These are phyloP conservation scores for Cruciata laevipes DNA, from an alignment of 257 asterid species.

Conservation along the genomic window DNA sequence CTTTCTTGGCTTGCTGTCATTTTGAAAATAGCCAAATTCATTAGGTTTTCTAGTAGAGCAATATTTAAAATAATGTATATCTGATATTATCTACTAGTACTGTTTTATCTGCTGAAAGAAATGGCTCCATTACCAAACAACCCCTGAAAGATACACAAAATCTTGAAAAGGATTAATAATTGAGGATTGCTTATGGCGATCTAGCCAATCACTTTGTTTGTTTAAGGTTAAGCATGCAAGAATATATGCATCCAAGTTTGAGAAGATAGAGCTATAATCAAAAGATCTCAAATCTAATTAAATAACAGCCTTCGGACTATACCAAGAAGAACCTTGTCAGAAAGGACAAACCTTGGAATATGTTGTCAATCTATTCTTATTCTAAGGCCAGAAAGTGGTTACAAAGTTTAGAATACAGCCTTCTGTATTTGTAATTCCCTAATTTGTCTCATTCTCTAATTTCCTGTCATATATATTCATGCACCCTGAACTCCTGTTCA, in stretches of 20 bases:
- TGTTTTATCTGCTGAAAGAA: not conserved
- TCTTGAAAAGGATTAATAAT: too few relatives aligned
- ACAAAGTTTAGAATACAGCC: constrained; percentile 15
- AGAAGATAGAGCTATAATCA: not conserved
- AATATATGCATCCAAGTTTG: not conserved
- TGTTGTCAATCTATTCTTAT: not conserved
- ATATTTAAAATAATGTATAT: not conserved
- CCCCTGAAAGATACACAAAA: not conserved
- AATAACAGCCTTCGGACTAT: not conserved
- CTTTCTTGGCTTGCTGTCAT: not conserved
- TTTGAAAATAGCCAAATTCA: not conserved
- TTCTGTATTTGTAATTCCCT: constrained; percentile 7
- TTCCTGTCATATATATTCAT: constrained; percentile 9
- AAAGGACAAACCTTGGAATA: constrained; percentile 14
- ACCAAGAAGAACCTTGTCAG: constrained; percentile 9
- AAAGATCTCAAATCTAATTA: not conserved
- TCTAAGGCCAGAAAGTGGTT: not conserved
- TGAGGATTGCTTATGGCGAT: too few relatives aligned
- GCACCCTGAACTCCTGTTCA: not conserved
- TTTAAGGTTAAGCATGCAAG: not conserved
- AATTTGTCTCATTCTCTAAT: constrained; percentile 13
- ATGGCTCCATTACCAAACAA: not conserved
- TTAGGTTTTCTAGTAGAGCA: not conserved
- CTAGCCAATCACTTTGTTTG: not conserved
- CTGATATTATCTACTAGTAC: not conserved